Evolutionary conservation across 2,329 filamentous ascomycete species (phyloP).

Genomic region (Neopestalotiopsis sp.): DNA sequence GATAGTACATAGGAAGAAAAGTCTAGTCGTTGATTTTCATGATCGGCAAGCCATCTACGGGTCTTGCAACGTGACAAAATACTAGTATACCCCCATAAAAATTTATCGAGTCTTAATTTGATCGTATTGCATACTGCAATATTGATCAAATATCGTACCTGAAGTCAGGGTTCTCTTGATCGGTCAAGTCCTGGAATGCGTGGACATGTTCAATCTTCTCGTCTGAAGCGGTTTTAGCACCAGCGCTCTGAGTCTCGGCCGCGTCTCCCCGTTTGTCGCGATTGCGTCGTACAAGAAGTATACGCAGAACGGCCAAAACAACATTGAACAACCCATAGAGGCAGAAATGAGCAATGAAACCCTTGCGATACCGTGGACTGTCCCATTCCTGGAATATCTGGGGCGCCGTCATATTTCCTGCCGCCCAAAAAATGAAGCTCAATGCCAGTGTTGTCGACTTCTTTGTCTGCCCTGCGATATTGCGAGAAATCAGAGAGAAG

Average conservation of each 20-base stretch:
- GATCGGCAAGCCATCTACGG: too few relatives aligned
- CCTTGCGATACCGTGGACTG: slow-evolving; percentile 40
- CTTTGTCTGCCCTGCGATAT: slow-evolving; percentile 49
- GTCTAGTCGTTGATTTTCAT: too few relatives aligned
- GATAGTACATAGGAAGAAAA: neutral
- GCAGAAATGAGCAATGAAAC: slow-evolving; percentile 40
- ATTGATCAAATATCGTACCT: slow-evolving; percentile 15
- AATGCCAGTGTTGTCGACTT: slow-evolving; percentile 46
- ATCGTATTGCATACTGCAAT: neutral
- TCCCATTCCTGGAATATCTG: slow-evolving; percentile 41
- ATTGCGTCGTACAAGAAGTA: slow-evolving; percentile 32
- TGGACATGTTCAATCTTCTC: slow-evolving; percentile 21
- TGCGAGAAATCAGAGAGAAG: slow-evolving; percentile 45
- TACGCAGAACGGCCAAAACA: slow-evolving; percentile 28
- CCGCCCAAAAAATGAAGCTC: slow-evolving; percentile 46
- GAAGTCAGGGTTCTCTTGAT: slow-evolving; percentile 26
- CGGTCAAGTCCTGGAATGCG: slow-evolving; percentile 24
- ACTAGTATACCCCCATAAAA: too few relatives aligned
- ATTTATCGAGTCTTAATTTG: too few relatives aligned
- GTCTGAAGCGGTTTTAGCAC: neutral
- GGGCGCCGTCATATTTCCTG: slow-evolving; percentile 47
- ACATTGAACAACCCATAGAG: slow-evolving; percentile 40
- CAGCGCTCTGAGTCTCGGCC: slow-evolving; percentile 12
- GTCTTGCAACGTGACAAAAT: too few relatives aligned
- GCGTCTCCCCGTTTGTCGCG: slow-evolving; percentile 18